These are phyloP conservation scores for Haplosporangium sp. DNA, from an alignment of 371 early-diverging fungal genomes.

Conservation along the genomic window DNA sequence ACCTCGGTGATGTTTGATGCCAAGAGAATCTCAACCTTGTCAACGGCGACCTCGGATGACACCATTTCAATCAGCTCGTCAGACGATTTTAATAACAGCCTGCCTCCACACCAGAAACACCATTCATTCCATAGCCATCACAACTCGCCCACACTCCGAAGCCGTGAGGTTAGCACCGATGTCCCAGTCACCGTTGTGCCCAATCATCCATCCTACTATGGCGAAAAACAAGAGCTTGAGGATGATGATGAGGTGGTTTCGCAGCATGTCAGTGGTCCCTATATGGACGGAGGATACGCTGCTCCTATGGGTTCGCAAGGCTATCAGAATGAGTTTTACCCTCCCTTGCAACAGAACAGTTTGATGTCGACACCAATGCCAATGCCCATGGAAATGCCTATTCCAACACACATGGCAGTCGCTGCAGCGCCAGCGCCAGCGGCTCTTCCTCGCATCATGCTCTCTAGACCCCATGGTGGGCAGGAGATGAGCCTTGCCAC, in stretches of 20 bases:
- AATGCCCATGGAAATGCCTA: constrained; percentile 15
- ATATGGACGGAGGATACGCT: too few relatives aligned
- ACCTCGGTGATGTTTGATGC: constrained; percentile 51
- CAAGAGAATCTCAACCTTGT: constrained; percentile 31
- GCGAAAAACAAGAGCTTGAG: constrained; percentile 47
- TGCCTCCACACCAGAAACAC: constrained; percentile 47
- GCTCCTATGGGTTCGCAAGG: background rate
- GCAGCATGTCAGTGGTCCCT: background rate
- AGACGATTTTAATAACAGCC: constrained; percentile 32
- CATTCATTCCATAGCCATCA: constrained; percentile 48
- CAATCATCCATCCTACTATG: constrained; percentile 17
- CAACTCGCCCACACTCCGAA: constrained; percentile 13
- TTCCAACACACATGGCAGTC: background rate
- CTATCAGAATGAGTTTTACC: constrained; percentile 6
- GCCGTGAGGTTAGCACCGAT: constrained; percentile 5
- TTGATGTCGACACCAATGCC: constrained; percentile 18
- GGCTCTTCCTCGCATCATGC: constrained; percentile 15
- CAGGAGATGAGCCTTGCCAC: constrained; percentile 18
- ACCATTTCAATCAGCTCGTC: constrained; percentile 21
- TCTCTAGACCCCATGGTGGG: constrained; percentile 17
- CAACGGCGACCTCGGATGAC: constrained; percentile 25
- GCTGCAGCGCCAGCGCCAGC: background rate
- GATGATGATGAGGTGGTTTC: constrained; percentile 24
- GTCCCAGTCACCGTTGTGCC: constrained; percentile 3
- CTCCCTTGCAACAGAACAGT: constrained; percentile 14